A percentile compares a stretch with the other conserved stretches of the same genome.
phyloP scores from a whole-genome alignment of 441 rosid species.

The Gossypium trilobum region DNA sequence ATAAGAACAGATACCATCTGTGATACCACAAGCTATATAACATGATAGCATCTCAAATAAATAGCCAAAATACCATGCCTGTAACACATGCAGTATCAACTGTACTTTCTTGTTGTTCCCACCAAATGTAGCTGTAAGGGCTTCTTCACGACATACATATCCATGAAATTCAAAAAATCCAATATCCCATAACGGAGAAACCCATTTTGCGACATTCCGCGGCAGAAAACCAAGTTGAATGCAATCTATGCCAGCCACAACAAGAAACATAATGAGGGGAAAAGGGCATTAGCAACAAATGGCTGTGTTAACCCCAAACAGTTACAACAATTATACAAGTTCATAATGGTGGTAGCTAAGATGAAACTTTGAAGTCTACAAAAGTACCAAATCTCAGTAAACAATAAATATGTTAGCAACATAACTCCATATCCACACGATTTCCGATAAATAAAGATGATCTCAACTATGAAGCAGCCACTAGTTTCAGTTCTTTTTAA shows the following conservation, averaged over 20 bases:
- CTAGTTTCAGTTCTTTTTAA: background rate
- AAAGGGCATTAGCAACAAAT: background rate
- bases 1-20: slow-evolving; percentile 5
- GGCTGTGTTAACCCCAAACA: background rate
- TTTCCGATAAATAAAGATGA: background rate
- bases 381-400: background rate
- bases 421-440: background rate
- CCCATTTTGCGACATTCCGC: slow-evolving; percentile 70
- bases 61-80: slow-evolving; percentile 40
- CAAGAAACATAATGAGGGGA: background rate
- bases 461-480: background rate
- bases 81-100: slow-evolving; percentile 52
- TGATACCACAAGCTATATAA: slow-evolving; percentile 11
- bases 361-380: background rate
- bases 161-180: slow-evolving; percentile 70
- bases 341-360: background rate
- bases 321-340: background rate
- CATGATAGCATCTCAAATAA: slow-evolving; percentile 11
- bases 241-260: slow-evolving; percentile 39
- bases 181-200: slow-evolving; percentile 82
- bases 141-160: slow-evolving; percentile 57
- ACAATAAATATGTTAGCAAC: background rate
- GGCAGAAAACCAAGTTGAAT: slow-evolving; percentile 83
- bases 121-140: slow-evolving; percentile 63
- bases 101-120: slow-evolving; percentile 63